A percentile compares a stretch with the other conserved stretches of the same genome.
These are phyloP conservation scores for Hysterium pulicare DNA, from an alignment of 2,329 filamentous ascomycete species.

Conservation along the genomic window DNA sequence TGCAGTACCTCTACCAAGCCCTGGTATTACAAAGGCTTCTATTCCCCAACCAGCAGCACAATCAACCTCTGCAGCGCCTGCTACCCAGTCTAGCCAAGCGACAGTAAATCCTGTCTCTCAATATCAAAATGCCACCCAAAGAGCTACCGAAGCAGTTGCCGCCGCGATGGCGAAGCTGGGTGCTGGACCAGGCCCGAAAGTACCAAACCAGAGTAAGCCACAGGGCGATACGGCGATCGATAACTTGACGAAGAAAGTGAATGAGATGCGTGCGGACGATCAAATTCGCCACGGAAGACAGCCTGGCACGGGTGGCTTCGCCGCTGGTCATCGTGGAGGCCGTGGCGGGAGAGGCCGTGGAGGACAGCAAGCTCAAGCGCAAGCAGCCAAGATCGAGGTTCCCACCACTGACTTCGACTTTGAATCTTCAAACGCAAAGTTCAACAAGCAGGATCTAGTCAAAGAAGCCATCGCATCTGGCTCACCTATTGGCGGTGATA, in stretches of 20 bases:
- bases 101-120: slow-evolving; percentile 25
- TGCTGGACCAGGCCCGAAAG: slow-evolving; percentile 20
- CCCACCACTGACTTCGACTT: slow-evolving; percentile 93
- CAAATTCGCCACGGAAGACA: slow-evolving; percentile 51
- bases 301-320: slow-evolving; percentile 40
- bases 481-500: slow-evolving; percentile 60
- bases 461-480: slow-evolving; percentile 82
- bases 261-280: slow-evolving; percentile 69
- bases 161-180: slow-evolving; percentile 73
- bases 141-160: slow-evolving; percentile 73
- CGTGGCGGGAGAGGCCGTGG: slow-evolving; percentile 46
- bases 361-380: slow-evolving; percentile 42
- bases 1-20: slow-evolving; percentile 61
- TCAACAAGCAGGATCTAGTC: slow-evolving; percentile 81
- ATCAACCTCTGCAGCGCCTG: slow-evolving; percentile 36
- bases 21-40: slow-evolving; percentile 32
- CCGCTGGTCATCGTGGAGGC: slow-evolving; percentile 32
- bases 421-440: slow-evolving; percentile 78
- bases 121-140: slow-evolving; percentile 66
- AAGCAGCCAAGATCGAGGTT: slow-evolving; percentile 73
- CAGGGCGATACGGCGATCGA: slow-evolving; percentile 54
- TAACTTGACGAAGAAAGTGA: slow-evolving; percentile 70
- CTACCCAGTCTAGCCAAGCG: slow-evolving; percentile 33
- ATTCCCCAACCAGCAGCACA: slow-evolving; percentile 40
- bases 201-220: slow-evolving; percentile 15